Evolutionary conservation across 306 rosid genomes (phyloP).

Genomic region (Rosa multiflora): DNA sequence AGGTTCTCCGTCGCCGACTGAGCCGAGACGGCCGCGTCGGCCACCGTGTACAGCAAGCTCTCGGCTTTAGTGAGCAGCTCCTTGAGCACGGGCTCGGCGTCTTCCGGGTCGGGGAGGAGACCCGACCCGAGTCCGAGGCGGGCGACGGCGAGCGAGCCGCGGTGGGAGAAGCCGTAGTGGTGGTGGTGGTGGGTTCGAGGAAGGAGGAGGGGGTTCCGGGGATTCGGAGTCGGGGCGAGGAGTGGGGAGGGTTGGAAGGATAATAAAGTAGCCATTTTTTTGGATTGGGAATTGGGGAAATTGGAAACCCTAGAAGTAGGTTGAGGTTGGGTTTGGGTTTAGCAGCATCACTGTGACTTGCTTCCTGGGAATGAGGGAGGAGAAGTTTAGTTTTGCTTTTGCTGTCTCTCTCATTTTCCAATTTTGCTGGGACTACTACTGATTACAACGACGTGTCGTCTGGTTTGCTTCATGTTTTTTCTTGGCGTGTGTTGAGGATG

Average conservation of each 20-base stretch:
- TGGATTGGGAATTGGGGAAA: neutral
- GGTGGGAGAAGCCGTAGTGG: slow-evolving; percentile 39
- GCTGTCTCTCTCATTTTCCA: slow-evolving; percentile 2
- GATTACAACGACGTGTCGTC: slow-evolving; percentile 9
- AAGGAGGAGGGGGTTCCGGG: slow-evolving; percentile 29
- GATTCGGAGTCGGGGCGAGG: slow-evolving; percentile 44
- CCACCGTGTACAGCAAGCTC: slow-evolving; percentile 72
- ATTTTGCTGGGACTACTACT: neutral
- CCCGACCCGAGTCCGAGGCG: slow-evolving; percentile 61
- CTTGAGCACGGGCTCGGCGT: slow-evolving; percentile 37
- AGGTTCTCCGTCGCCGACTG: slow-evolving; percentile 52
- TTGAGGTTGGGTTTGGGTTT: neutral
- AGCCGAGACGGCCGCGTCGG: slow-evolving; percentile 73
- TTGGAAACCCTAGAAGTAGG: slow-evolving; percentile 3
- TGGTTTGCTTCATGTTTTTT: neutral
- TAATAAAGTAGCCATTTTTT: slow-evolving; percentile 53
- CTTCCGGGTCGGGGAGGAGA: slow-evolving; percentile 56
- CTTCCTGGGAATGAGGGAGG: neutral
- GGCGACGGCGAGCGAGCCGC: slow-evolving; percentile 58
- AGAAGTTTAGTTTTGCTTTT: neutral
- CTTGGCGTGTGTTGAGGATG: neutral
- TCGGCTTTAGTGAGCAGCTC: slow-evolving; percentile 71
- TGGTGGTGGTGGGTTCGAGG: slow-evolving; percentile 37
- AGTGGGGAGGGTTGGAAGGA: slow-evolving; percentile 45
- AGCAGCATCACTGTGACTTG: neutral